Base-by-base conservation (phyloP, 1,284 basidiomycete genomes). In the Heterobasidion parviporum region DNA sequence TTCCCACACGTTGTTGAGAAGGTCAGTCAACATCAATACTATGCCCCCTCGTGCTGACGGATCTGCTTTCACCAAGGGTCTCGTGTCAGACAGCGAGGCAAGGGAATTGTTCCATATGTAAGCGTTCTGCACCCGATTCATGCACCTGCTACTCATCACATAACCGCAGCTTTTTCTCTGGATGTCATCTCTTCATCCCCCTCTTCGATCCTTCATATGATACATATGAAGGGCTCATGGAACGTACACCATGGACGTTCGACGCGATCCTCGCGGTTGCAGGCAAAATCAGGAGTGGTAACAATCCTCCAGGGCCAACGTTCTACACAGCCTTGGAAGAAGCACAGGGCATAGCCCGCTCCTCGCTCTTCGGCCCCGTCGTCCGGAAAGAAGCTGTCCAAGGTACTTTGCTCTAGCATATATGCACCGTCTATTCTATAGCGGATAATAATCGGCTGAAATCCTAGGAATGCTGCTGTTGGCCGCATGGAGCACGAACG, bases 321-420 rank as follows among this genome's bases (percentile, higher is more conserved):
- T 95, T 94, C 70, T 94, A 94, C 73, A 86, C 85, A 65, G 92
- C 90, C 66, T 77, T 96, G 49, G 92, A 95, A 67, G 93, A 96
- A 71, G 93, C 93, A 6, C 93, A 96, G 69, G 92, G 92, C 48
- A 95, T 96, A 61, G 94, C 94, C 43, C 82, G 93, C 47, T 93
- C 90, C 15, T 94, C 92, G 10, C 77, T 97, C 52, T 96, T 96
- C 66, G 92, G 92, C 12, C 93, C 93, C 50, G 85, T 95, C 35
- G 92, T 94, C 16, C 79, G 91, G 65, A 96, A 96, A 70, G 94
- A 96, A 72, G 94, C 93, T 38, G 93, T 96, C 32, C 92, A 94
- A 82, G 89, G 87, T 82, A 58, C 60, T 70, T 65, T 1, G 41
- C 9, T 2, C 15, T 15, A 9, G 38, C 55, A 5, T 26, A 32